Base-by-base conservation (phyloP, 805 yeast species). In the Tetrapisispora phaffii region DNA sequence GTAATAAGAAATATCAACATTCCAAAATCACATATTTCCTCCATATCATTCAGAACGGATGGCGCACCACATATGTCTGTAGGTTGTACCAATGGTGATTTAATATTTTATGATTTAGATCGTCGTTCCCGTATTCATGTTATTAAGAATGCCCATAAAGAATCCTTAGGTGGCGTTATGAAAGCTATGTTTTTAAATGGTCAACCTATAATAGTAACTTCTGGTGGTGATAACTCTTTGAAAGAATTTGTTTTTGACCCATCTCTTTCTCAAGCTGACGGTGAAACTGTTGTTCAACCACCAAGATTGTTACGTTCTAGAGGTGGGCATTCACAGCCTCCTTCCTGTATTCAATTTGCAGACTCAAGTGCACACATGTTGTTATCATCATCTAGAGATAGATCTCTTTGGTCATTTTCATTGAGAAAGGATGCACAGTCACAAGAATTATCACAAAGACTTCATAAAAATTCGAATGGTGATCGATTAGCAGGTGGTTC, bases 241-340 rank as follows among this genome's bases (percentile, higher is more conserved):
- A 85, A 85, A 56, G 97, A 93, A 64, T 85, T 73, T 54, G 97
- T 88, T 0, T 93, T 93, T 65, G 98, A 93, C 65, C 97, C 97
- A 2, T 77, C 93, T 1, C 68, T 89, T 42, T 79, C 89, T 0
- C 76, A 80, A 52, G 56, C 50, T 35, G 62, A 57, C 37, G 60
- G 62, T 32, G 63, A 63, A 34, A 70, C 81, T 1, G 78, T 86
- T 28, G 81, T 85, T 5, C 77, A 88, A 12, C 95, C 96, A 1
- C 97, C 98, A 36, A 80, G 98, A 58, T 79, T 81, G 48, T 71
- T 94, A 56, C 78, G 98, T 62, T 84, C 95, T 1, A 77, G 98
- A 60, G 97, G 97, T 56, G 99, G 99, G n/a, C 98, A 93, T 62
- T 79, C 95, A 4, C 82, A 85, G 26, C 95, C 98, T 3, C 94